phyloP scores from a whole-genome alignment of 139 green algal genomes.

The Microglena sp. region DNA sequence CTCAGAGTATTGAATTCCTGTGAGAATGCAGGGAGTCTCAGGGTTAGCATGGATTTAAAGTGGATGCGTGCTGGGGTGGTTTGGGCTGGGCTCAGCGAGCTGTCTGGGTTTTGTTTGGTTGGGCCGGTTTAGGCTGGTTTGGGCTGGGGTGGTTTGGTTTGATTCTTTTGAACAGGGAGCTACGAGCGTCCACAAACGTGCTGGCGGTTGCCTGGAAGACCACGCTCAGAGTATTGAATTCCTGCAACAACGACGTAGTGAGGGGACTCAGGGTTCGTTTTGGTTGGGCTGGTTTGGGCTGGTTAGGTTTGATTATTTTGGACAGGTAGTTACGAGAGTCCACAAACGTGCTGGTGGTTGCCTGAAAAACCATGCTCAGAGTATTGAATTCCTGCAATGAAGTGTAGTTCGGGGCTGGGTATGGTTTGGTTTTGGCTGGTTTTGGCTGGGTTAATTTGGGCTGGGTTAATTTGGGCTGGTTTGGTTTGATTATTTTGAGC shows the following conservation, averaged over 20 bases:
- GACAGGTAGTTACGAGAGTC: neutral
- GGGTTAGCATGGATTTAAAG: too few relatives aligned
- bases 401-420: neutral
- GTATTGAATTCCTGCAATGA: slow-evolving; percentile 16
- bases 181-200: slow-evolving; percentile 34
- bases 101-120: too few relatives aligned
- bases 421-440: too few relatives aligned
- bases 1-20: slow-evolving; percentile 88
- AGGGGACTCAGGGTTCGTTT: neutral
- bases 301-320: neutral
- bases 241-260: too few relatives aligned
- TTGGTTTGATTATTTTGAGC: too few relatives aligned
- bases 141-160: too few relatives aligned
- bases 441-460: too few relatives aligned
- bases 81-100: too few relatives aligned
- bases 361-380: slow-evolving; percentile 16
- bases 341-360: slow-evolving; percentile 12
- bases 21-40: too few relatives aligned
- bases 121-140: too few relatives aligned
- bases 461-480: too few relatives aligned
- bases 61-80: too few relatives aligned
- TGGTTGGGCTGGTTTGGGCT: neutral
- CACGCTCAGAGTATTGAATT: slow-evolving; percentile 88
- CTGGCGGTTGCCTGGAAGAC: slow-evolving; percentile 53
- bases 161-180: slow-evolving; percentile 9